A percentile compares a stretch with the other conserved stretches of the same genome.
Evolutionary conservation across 768 basidiomycete species (phyloP).

Genomic region (Leccinum rimulosum): DNA sequence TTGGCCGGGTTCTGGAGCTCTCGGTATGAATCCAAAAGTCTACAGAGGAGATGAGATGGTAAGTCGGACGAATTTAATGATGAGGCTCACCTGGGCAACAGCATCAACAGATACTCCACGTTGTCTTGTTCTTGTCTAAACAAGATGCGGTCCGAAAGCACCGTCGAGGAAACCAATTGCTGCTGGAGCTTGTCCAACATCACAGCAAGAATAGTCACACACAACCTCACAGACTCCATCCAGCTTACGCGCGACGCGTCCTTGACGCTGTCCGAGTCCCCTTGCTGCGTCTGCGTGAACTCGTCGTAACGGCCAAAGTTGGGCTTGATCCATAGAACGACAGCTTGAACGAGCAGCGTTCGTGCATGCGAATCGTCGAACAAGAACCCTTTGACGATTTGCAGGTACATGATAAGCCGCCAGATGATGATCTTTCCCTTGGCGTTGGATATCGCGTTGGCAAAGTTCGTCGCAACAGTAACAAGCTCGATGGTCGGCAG

Average conservation of each 20-base stretch:
- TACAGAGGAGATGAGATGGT: conserved; percentile 28
- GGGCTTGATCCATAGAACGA: conserved; percentile 93
- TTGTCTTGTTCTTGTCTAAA: conserved; percentile 87
- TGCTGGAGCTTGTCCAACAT: conserved; percentile 90
- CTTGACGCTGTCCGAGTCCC: conserved; percentile 61
- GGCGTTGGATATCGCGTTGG: conserved; percentile 70
- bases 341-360: conserved; percentile 76
- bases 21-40: conserved; percentile 82
- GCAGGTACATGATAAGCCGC: conserved; percentile 92
- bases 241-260: conserved; percentile 81
- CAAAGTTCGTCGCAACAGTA: conserved; percentile 82
- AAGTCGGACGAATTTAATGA: not conserved
- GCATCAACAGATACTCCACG: conserved; percentile 76
- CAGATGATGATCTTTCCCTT: conserved; percentile 90
- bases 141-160: conserved; percentile 57
- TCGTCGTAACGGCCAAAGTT: conserved; percentile 93
- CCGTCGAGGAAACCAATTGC: conserved; percentile 64
- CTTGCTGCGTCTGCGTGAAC: conserved; percentile 56
- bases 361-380: conserved; percentile 83
- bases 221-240: conserved; percentile 89
- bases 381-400: conserved; percentile 83
- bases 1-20: conserved; percentile 75
- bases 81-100: conserved; percentile 73
- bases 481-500: conserved; percentile 83
- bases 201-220: conserved; percentile 82